Evolutionary conservation across 352 stramenopile genomes (phyloP), one percentile per base, ranked within the genome.

Genomic region (Blastocystis sp.): DNA sequence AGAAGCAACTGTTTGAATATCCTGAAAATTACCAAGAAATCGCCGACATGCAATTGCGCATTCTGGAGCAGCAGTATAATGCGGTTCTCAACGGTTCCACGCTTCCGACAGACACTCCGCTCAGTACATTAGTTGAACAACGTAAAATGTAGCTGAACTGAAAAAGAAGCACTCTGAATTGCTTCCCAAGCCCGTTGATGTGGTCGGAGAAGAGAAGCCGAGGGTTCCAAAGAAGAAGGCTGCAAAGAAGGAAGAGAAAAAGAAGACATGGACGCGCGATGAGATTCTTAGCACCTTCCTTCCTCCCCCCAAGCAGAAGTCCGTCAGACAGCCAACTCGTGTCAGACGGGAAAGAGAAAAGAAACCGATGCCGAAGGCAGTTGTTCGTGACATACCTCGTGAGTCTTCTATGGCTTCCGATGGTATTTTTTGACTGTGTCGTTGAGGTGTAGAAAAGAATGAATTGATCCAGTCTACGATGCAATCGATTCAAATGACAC

Each of bases 261-360:
- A 80, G 70, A 80, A 80, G 45, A 61, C 50, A 15, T 80, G 70
- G 70, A 62, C 45, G 34, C 70, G 70, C 50, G 70, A 80, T 45
- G 47, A 80, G 43, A 80, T 80, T 47, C 70, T 80, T 20, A 80
- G 70, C 43, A 80, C 70, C 3, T 80, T 80, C 45, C 45, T 80
- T 20, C 70, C 70, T 80, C 70, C 70, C 4, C n/a, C 53, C 34
- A 80, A 80, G 23, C 70, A 80, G 39, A 6, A 18, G 47, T 64
- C 45, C 9, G 20, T 15, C 8, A 45, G 34, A 20, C 53, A 63
- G 5, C 5, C 18, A 50, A 15, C 18, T 39, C 23, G 8, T 8
- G 23, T 2, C 7, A 34, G 15, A 43, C 18, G 20, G 34, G 45
- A 26, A 34, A 80, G 43, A n/a, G 70, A 80, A 53, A 80, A 80